phyloP scores from a whole-genome alignment of 495 filamentous ascomycete genomes.

The Astrothelium macrocarpum region DNA sequence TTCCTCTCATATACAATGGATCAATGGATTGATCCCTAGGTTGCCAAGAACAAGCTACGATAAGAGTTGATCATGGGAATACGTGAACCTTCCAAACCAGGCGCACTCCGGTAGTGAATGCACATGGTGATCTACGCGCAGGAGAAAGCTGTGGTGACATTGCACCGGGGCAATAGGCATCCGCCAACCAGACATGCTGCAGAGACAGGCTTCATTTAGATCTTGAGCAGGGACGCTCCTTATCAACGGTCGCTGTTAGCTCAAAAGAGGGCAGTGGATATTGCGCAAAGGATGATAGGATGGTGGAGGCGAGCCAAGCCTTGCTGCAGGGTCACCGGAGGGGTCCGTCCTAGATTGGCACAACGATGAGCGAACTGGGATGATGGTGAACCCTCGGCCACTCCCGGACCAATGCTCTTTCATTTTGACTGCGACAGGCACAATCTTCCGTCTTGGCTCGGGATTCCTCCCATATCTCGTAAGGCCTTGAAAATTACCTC shows the following conservation, averaged over 20 bases:
- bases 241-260: background rate
- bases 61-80: background rate
- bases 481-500: no score
- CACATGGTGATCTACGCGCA: background rate
- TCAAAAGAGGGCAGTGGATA: background rate
- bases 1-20: constrained; percentile 1
- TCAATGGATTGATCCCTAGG: background rate
- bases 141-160: background rate
- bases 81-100: background rate
- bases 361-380: background rate
- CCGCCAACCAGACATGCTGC: background rate
- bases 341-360: background rate
- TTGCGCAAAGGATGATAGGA: constrained; percentile 1
- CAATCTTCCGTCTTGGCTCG: constrained; percentile 2
- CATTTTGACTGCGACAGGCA: background rate
- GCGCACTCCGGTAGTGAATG: background rate
- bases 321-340: background rate
- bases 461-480: background rate
- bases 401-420: constrained; percentile 20
- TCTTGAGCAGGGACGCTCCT: background rate
- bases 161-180: background rate
- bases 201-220: background rate
- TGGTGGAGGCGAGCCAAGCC: background rate
- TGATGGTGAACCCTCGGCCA: background rate
- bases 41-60: background rate